Evolutionary conservation across 805 yeast species (phyloP), one percentile per base, ranked within the genome.

Genomic region (Hemisphaericaspora nanyangensis): DNA sequence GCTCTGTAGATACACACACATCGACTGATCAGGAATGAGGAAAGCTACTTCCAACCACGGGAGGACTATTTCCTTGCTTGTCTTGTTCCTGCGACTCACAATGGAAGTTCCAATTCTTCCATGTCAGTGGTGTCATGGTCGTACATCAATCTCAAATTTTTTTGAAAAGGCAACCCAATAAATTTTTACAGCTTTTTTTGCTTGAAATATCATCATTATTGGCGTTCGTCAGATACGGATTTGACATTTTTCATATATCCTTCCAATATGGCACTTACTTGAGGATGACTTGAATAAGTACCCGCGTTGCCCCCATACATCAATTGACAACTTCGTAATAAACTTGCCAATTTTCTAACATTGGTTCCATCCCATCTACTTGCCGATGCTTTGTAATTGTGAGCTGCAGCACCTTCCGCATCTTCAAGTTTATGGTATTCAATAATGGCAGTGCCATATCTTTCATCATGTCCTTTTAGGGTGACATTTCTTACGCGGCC

Each of bases 321-420:
- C 5, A 6, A 16, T 16, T 38, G 43, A 38, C 70, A 65, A 11
- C 48, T 60, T 42, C 80, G 51, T 24, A 76, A 47, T 34, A 76
- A 56, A 40, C 77, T 72, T 6, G 79, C 74, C 29, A 72, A 44
- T 47, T 65, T 71, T 17, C 77, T 45, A 13, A 72, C 65, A 1
- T 61, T 63, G 1, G 68, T 52, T 1, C 62, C 61, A 48, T 74
- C 75, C 81, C 80, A 76, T 27, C 70, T 46, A 12, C 55, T 51
- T 7, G 68, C 72, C 13, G 72, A 61, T 22, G 48, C 49, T 2
- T 58, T 54, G 50, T 66, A 77, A 46, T 76, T 68, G 46, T 76
- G 72, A 4, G 44, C 38, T 7, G 58, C 39, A 3, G 80, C 79
- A 20, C 48, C 42, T 1, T 50, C 49, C 3, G 70, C 63, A 30